phyloP scores from a whole-genome alignment of 2,329 filamentous ascomycete genomes.

The Cladosporium sphaerospermum region DNA sequence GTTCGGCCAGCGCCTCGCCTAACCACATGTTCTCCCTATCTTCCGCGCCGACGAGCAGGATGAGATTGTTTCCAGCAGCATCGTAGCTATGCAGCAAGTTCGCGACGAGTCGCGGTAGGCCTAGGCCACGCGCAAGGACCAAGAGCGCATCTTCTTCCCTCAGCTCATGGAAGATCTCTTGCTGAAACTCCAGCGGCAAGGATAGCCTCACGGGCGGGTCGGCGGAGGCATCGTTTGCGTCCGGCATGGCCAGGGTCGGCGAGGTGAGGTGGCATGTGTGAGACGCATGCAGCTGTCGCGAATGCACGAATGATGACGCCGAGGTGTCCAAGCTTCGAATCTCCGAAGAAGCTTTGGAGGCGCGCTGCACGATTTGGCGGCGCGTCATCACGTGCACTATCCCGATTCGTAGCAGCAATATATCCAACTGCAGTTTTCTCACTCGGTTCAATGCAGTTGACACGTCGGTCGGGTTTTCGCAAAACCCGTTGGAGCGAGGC shows the following conservation, averaged over 20 bases:
- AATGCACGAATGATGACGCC: too few species aligned
- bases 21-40: slow-evolving; percentile 96
- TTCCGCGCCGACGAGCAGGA: slow-evolving; percentile 81
- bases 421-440: too few species aligned
- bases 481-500: too few species aligned
- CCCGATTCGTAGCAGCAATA: too few species aligned
- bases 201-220: slow-evolving; percentile 67
- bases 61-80: slow-evolving; percentile 86
- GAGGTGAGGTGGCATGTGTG: neutral
- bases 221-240: slow-evolving; percentile 1
- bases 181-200: slow-evolving; percentile 81
- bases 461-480: too few species aligned
- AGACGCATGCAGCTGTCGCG: too few species aligned
- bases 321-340: too few species aligned
- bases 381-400: too few species aligned
- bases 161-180: slow-evolving; percentile 87
- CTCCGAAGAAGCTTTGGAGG: too few species aligned
- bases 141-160: slow-evolving; percentile 89
- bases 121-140: slow-evolving; percentile 83
- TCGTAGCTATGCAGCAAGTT: slow-evolving; percentile 96
- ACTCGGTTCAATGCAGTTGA: too few species aligned
- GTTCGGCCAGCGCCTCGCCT: slow-evolving; percentile 89
- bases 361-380: too few species aligned
- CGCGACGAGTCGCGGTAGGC: slow-evolving; percentile 85
- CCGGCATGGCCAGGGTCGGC: slow-evolving; percentile 3